These are phyloP conservation scores for Candida sonorensis DNA, from an alignment of 805 yeast species.

Conservation along the genomic window DNA sequence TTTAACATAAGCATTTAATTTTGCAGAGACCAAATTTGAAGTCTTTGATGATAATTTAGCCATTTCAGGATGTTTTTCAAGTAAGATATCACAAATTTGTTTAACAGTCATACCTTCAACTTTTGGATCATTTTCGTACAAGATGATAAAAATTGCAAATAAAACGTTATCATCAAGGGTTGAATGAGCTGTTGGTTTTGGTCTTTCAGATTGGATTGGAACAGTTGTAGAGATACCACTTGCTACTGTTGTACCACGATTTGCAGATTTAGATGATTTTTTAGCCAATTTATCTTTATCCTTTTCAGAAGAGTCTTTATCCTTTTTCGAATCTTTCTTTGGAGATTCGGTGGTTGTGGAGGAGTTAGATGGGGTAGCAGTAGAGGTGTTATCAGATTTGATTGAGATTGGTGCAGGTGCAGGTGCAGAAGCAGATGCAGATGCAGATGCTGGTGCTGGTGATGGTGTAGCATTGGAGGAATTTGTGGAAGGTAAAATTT, in stretches of 20 bases:
- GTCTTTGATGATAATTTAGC: conserved; percentile 74
- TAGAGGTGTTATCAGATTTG: neutral
- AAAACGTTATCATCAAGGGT: conserved; percentile 71
- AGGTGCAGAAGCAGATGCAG: conserved; percentile 10
- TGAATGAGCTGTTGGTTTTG: conserved; percentile 60
- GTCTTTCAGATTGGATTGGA: conserved; percentile 73
- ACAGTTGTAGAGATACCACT: conserved; percentile 73
- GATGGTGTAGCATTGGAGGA: neutral
- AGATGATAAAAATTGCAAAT: conserved; percentile 64
- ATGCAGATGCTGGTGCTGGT: conserved; percentile 1
- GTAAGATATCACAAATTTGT: conserved; percentile 71
- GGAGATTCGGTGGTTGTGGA: conserved; percentile 3
- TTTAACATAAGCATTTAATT: conserved; percentile 77
- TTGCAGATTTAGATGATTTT: conserved; percentile 22
- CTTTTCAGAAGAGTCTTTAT: conserved; percentile 13
- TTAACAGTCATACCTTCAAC: conserved; percentile 86
- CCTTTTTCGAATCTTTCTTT: conserved; percentile 7
- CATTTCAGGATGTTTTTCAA: conserved; percentile 78
- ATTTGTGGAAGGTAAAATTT: too few species aligned
- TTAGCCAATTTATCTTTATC: conserved; percentile 22
- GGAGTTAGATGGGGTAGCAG: conserved; percentile 2
- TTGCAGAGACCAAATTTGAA: conserved; percentile 75
- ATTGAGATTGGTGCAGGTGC: conserved; percentile 2
- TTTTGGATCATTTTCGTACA: conserved; percentile 60
- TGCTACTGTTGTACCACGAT: conserved; percentile 45